Conservation (phyloP, 768 basidiomycete species). For the Cystoderma amianthinum region DNA sequence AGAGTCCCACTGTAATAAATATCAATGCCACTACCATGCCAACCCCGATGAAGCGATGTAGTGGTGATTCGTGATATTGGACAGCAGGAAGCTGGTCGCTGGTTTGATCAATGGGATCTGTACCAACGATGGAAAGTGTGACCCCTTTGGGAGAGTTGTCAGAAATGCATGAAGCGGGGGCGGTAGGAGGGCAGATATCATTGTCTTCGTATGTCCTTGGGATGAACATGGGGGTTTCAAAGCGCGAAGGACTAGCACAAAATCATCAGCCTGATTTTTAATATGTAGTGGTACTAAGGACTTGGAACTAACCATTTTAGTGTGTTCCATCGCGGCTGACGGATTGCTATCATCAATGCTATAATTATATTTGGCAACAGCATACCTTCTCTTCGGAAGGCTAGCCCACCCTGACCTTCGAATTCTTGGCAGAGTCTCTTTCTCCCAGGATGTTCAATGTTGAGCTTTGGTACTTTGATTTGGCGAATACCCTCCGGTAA, state of each 20-base stretch:
- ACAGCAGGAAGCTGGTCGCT: slow-evolving; percentile 6
- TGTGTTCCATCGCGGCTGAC: slow-evolving; percentile 18
- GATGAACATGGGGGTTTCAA: slow-evolving; percentile 20
- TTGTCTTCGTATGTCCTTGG: slow-evolving; percentile 13
- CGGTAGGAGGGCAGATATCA: slow-evolving; percentile 14
- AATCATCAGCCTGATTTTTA: no score
- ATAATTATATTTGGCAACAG: not conserved
- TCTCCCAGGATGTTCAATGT: no score
- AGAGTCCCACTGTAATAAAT: slow-evolving; percentile 26
- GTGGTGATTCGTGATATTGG: slow-evolving; percentile 20
- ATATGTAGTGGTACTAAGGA: slow-evolving; percentile 11
- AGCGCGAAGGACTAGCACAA: no score
- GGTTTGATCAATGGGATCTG: slow-evolving; percentile 16
- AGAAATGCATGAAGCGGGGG: no score
- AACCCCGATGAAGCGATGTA: slow-evolving; percentile 39
- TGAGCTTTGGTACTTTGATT: no score
- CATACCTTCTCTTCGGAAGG: slow-evolving; percentile 23
- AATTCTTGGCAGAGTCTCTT: slow-evolving; percentile 17
- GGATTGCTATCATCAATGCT: slow-evolving; percentile 8
- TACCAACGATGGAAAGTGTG: slow-evolving; percentile 15
- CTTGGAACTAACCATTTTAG: slow-evolving; percentile 16
- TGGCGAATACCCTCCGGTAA: no score
- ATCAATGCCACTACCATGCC: slow-evolving; percentile 28
- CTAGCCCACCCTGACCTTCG: slow-evolving; percentile 6
- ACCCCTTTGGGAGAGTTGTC: slow-evolving; percentile 12